Conservation (phyloP, 2,329 filamentous ascomycete genomes). For the Venturia aucupariae region DNA sequence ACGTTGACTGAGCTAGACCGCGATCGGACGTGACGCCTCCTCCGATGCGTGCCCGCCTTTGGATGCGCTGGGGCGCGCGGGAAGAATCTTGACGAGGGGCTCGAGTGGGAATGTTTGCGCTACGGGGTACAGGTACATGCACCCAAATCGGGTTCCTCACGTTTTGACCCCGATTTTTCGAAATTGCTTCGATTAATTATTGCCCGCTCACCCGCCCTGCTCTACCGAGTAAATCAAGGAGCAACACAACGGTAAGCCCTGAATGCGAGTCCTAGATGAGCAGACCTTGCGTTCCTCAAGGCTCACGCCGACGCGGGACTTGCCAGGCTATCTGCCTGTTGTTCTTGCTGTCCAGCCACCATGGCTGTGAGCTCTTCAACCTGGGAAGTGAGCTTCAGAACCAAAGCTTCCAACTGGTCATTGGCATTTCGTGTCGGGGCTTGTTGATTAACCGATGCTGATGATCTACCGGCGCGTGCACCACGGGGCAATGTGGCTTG, state of each 20-base stretch:
- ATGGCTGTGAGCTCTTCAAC: constrained; percentile 32
- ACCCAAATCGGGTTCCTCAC: not conserved
- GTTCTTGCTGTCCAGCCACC: constrained; percentile 25
- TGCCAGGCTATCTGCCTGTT: not conserved
- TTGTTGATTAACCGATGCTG: not conserved
- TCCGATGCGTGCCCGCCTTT: not conserved
- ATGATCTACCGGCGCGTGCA: constrained; percentile 5
- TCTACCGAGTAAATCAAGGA: not conserved
- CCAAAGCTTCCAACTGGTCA: constrained; percentile 24
- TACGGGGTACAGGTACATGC: no score
- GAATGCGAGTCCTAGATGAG: no score
- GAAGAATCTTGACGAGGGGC: not conserved
- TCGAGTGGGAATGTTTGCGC: not conserved
- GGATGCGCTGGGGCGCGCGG: not conserved
- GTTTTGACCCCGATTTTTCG: not conserved
- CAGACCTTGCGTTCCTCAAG: not conserved
- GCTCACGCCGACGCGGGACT: not conserved
- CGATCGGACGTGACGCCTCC: not conserved
- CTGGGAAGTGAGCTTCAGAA: constrained; percentile 30
- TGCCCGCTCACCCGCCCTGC: not conserved
- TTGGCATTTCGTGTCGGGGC: not conserved
- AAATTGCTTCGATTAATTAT: not conserved
- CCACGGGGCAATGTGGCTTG: constrained; percentile 7
- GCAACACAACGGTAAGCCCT: not conserved
- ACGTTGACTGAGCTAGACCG: not conserved